phyloP scores from a whole-genome alignment of 371 early-diverging fungal genomes.

The Mortierella polycephala region DNA sequence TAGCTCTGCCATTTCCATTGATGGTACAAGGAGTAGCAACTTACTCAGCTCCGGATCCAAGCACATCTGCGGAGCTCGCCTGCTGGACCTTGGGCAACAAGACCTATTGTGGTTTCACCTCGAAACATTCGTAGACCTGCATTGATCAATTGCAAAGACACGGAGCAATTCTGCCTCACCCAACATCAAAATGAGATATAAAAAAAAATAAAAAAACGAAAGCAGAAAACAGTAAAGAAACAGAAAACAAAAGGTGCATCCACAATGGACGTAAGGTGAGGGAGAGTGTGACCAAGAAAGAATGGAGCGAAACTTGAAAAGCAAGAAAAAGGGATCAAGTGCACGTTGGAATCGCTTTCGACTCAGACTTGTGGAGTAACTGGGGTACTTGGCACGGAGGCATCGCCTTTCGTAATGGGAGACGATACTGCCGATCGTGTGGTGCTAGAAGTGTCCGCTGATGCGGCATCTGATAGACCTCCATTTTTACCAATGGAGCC shows the following conservation, averaged over 20 bases:
- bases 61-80: too few relatives aligned
- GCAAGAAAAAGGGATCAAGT: too few relatives aligned
- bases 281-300: background rate
- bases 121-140: background rate
- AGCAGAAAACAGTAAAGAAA: background rate
- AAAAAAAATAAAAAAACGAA: constrained; percentile 3
- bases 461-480: constrained; percentile 10
- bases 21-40: too few relatives aligned
- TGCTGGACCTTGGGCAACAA: background rate
- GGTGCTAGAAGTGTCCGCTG: constrained; percentile 11
- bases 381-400: constrained; percentile 11
- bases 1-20: too few relatives aligned
- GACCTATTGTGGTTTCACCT: background rate
- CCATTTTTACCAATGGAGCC: constrained; percentile 36
- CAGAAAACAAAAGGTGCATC: background rate
- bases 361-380: constrained; percentile 20
- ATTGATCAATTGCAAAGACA: background rate
- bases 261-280: too few relatives aligned
- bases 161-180: background rate
- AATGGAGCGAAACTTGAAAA: background rate
- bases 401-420: constrained; percentile 10
- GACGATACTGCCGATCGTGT: background rate
- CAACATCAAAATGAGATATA: background rate
- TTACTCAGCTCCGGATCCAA: too few relatives aligned
- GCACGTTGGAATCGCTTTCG: background rate